Evolutionary conservation across 129 eudicot genomes (phyloP), one percentile per base, ranked within the genome.

Genomic region (Saposhnikovia divaricata): DNA sequence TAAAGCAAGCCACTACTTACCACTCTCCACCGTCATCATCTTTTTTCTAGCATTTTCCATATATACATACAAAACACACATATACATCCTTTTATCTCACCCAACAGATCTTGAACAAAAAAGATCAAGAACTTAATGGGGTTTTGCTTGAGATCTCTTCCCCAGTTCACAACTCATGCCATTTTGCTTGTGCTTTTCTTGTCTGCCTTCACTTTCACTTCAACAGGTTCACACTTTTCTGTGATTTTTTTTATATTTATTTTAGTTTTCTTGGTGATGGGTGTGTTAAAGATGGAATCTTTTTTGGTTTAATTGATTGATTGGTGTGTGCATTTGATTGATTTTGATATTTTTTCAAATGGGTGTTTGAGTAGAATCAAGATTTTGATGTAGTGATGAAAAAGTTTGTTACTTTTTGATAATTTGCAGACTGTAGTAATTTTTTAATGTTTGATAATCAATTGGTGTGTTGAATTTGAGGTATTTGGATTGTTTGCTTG

Each of bases 191-290:
- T 84, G 1, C 72, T 90, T 80, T 83, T 91, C 82, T 82, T 91
- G 40, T 90, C 89, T 72, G 89, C 85, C 82, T 86, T 85, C 86
- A 76, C 78, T 82, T 88, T 93, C 78, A 85, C 86, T 82, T 79
- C 85, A 74, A 89, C 98, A 89, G 98, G 98, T 93, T 79, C 66
- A 70, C 13, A 42, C 65, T 51, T 48, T 65, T 69, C 12, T 76
- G 44, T 59, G 21, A 3, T 57, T 27, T 38, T 10, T 76, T 40
- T 75, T 0, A n/a, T 31, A 2, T 65, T 77, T 0, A 9, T 14
- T 72, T 38, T 34, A 27, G 0, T 11, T 13, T 15, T 75, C 37
- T 75, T 9, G 53, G 38, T 9, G 27, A n/a, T 73, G 55, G 77
- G 42, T 46, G 59, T 27, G 53, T 37, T 51, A 45, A 50, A 74